Base-by-base conservation (phyloP, 2,329 filamentous ascomycete species). In the Colletotrichum tanaceti region DNA sequence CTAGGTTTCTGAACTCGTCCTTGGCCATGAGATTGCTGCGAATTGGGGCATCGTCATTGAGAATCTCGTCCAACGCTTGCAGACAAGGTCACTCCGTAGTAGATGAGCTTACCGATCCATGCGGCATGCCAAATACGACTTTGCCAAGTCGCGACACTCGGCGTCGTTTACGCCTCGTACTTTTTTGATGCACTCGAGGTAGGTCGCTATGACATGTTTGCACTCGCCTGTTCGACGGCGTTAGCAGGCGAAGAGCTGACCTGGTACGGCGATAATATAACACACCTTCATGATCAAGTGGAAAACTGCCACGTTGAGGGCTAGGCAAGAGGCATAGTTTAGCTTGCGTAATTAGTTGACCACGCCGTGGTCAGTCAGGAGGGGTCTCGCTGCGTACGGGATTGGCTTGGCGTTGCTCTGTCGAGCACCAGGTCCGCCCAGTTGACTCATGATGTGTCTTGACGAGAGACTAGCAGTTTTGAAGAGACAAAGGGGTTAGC, bases 1-100 rank as follows among this genome's bases (percentile, higher is more conserved):
- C 96, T 47, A 99, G 83, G 76, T 99, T 99, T 79, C 92, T 93
- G 80, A 98, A 96, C 68, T 97, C 93, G 76, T 99, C 96, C 73
- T 88, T 93, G 9, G 94, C 94, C 96, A 99, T 99, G 39, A 99
- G 83, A 77, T 98, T 98, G 73, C 94, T 94, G 74, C 11, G 20
- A 39, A 18, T n/a, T 55, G 14, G 16, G 43, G 32, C 28, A 39
- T 55, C 22, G 61, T 53, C 35, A 66, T 24, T 28, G 9, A 52
- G 46, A 16, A 43, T 24, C 20, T n/a, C 20, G n/a, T 43, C 22
- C 46, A 13, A 7, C 16, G 13, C 20, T 22, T 11, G n/a, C 28
- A 11, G 10, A 47, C 6, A 41, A 32, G 58, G 13, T n/a, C 20
- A 22, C 10, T 22, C 20, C 11, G 16, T 46, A 28, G 18, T 24